These are phyloP conservation scores for Cyanodermella asteris DNA, from an alignment of 2,329 filamentous ascomycete species.

Conservation along the genomic window DNA sequence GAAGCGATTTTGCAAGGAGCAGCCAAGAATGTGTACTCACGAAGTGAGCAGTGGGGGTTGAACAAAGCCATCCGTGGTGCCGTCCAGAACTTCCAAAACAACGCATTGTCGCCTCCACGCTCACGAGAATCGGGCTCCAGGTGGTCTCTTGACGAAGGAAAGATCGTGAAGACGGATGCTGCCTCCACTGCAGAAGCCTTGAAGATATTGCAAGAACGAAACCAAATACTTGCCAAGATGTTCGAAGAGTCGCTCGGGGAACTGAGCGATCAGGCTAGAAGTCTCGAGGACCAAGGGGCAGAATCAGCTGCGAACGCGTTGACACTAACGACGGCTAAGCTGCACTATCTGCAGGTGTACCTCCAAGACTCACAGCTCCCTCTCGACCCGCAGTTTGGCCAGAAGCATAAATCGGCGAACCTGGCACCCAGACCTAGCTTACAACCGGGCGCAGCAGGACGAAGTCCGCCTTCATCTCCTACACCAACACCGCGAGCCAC, in stretches of 20 bases:
- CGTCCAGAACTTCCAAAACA: conserved; percentile 22
- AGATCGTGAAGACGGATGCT: conserved; percentile 1
- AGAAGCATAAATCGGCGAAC: neutral
- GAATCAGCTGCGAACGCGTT: conserved; percentile 12
- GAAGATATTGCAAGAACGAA: conserved; percentile 11
- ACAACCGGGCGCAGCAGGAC: neutral
- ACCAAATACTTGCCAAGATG: conserved; percentile 18
- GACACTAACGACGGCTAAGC: conserved; percentile 17
- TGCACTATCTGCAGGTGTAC: conserved; percentile 21
- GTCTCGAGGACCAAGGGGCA: conserved; percentile 5
- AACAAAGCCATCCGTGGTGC: conserved; percentile 24
- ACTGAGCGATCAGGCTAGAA: conserved; percentile 15
- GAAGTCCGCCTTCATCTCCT: neutral
- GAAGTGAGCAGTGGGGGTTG: conserved; percentile 26
- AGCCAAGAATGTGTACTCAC: conserved; percentile 24
- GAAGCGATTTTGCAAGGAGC: conserved; percentile 26
- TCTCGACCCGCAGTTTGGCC: conserved; percentile 6
- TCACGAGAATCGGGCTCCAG: conserved; percentile 6
- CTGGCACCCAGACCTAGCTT: neutral
- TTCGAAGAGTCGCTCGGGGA: conserved; percentile 20
- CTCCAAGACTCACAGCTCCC: conserved; percentile 19
- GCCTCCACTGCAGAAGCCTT: conserved; percentile 3
- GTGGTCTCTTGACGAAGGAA: conserved; percentile 5
- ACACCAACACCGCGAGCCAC: neutral
- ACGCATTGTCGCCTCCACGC: conserved; percentile 13